phyloP scores from a whole-genome alignment of 257 asterid genomes.

The Capsicum baccatum region DNA sequence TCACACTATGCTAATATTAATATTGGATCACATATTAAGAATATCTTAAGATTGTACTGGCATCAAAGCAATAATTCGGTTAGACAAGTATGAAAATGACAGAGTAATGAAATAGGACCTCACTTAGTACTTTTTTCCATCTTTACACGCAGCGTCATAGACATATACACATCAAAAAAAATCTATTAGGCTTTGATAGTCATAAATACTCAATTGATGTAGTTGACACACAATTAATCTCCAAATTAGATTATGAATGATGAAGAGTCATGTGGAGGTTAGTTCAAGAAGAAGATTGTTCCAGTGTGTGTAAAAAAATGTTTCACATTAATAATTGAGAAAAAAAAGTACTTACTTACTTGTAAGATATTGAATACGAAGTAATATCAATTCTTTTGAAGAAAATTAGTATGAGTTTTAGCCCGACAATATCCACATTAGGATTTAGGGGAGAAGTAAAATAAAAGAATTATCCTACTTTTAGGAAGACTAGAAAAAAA shows the following conservation, averaged over 20 bases:
- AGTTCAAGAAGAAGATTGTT: not conserved
- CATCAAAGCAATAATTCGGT: accelerated
- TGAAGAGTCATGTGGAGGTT: not conserved
- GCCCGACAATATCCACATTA: not conserved
- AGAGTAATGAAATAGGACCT: not conserved
- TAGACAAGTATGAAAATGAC: not conserved
- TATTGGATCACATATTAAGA: not conserved
- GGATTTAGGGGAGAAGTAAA: not conserved
- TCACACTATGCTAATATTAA: not conserved
- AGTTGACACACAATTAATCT: not conserved
- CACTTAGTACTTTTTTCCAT: not conserved
- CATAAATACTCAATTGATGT: not conserved
- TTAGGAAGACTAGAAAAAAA: not conserved
- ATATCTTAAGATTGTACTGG: accelerated
- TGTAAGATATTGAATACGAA: too few relatives aligned
- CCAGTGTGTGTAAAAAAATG: not conserved
- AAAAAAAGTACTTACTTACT: too few relatives aligned
- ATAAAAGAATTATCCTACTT: not conserved
- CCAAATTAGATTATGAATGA: not conserved
- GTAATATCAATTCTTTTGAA: too few relatives aligned
- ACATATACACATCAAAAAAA: not conserved
- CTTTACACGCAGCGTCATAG: not conserved
- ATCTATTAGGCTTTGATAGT: not conserved
- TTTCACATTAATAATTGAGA: too few relatives aligned
- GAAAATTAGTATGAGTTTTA: too few relatives aligned